Evolutionary conservation across 192 early-diverging fungal species (phyloP), one percentile per base, ranked within the genome.

Genomic region (Gryganskiella cystojenkinii): DNA sequence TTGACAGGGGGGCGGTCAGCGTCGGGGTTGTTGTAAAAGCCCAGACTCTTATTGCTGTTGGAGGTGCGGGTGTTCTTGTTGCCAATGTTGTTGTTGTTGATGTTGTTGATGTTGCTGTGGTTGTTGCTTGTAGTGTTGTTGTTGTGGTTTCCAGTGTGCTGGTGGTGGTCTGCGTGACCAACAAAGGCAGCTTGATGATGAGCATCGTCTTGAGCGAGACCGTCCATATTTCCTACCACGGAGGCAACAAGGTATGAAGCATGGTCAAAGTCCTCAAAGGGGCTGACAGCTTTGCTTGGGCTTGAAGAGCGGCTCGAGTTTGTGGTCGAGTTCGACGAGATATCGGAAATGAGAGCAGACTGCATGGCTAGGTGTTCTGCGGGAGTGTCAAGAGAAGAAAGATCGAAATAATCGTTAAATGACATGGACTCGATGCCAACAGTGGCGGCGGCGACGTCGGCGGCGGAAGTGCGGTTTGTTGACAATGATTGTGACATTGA

Each of bases 251-350:
- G 3, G 47, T 55, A 66, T 14, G 71, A 57, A 46, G 60, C 64
- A 53, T 17, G 17, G 49, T 54, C 62, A 37, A 64, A 40, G 56
- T 64, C 60, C 34, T 52, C 61, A 42, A 68, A 69, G 22, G 47
- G 17, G 58, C 58, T 62, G 27, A 54, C 27, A n/a, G n/a, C n/a
- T n/a, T n/a, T n/a, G 51, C 27, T 1, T 28, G 56, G 56, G 40
- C 34, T 17, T n/a, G n/a, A n/a, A 19, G 51, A 22, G 43, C 25
- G 30, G 52, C 53, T 20, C 9, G 59, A 20, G 52, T 30, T 30
- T n/a, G n/a, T n/a, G n/a, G n/a, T n/a, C n/a, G n/a, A n/a, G n/a
- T n/a, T n/a, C n/a, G n/a, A n/a, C 28, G 51, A 47, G 40, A 25
- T 24, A 24, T 71, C 46, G 54, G 64, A 65, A 51, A 56, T 46